Percentiles rank a stretch among this genome's conserved stretches.
phyloP scores from a whole-genome alignment of 257 asterid species.

The Solanum virginianum region DNA sequence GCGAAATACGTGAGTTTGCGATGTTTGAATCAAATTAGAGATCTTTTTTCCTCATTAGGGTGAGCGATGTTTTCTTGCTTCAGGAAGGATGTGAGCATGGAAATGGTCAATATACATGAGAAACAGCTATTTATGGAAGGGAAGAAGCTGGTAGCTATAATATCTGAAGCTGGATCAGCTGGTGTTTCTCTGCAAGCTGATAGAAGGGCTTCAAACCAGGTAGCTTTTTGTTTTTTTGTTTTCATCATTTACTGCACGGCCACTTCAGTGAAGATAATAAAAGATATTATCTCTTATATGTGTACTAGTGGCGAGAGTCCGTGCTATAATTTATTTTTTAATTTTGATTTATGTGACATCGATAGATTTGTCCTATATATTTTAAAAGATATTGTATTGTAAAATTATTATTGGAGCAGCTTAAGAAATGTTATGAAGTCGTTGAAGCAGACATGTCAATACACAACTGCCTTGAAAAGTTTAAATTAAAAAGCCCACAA shows the following conservation, averaged over 20 bases:
- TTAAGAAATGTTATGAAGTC: too few relatives aligned
- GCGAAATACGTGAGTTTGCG: conserved; percentile 81
- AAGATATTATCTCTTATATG: neutral
- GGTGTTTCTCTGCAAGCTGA: conserved; percentile 99
- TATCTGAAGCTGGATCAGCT: conserved; percentile 99
- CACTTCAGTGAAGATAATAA: neutral
- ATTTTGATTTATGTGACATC: too few relatives aligned
- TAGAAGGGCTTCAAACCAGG: conserved; percentile 93
- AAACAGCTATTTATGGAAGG: conserved; percentile 94
- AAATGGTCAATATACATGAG: conserved; percentile 99
- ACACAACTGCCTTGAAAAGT: too few relatives aligned
- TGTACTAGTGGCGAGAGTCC: too few relatives aligned
- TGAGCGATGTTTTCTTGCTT: conserved; percentile 13
- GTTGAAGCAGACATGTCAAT: too few relatives aligned
- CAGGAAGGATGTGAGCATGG: conserved; percentile 94
- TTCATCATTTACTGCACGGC: neutral
- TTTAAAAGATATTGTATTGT: too few relatives aligned
- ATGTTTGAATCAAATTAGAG: neutral
- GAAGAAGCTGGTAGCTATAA: conserved; percentile 79
- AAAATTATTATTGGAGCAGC: too few relatives aligned
- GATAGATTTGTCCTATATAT: too few relatives aligned
- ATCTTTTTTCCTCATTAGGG: conserved; percentile 1
- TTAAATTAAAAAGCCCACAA: too few relatives aligned
- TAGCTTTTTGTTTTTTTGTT: neutral
- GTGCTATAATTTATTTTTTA: too few relatives aligned